Conservation (phyloP, 2,329 filamentous ascomycete species). For the Nigrospora sphaerica region DNA sequence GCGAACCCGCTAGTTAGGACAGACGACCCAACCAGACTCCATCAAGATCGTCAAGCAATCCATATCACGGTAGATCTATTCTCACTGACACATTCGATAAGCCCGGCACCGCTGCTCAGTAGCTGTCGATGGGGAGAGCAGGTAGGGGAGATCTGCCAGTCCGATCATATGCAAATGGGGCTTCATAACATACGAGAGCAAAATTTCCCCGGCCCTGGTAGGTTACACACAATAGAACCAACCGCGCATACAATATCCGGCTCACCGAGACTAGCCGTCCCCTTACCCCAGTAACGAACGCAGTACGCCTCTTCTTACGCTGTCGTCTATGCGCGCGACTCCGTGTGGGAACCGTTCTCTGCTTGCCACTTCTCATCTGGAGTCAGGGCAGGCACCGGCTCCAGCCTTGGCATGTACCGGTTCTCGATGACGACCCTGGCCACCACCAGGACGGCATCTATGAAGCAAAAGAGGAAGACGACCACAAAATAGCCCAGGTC, state of each 20-base stretch:
- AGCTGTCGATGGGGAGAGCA: too few species aligned
- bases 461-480: neutral
- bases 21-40: too few species aligned
- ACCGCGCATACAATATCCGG: neutral
- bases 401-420: neutral
- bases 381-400: neutral
- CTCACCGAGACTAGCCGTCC: neutral
- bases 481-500: neutral
- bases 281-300: neutral
- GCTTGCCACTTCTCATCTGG: neutral
- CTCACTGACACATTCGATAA: too few species aligned
- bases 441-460: neutral
- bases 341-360: neutral
- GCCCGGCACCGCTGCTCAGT: too few species aligned
- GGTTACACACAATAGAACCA: neutral
- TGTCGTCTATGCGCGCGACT: neutral
- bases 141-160: too few species aligned
- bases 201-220: neutral
- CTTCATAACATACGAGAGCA: too few species aligned
- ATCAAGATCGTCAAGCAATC: too few species aligned
- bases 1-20: too few species aligned
- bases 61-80: too few species aligned
- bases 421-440: neutral
- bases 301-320: too few species aligned
- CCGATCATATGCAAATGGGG: too few species aligned